Conservation (phyloP, 768 basidiomycete genomes). For the Solioccasus polychromus region DNA sequence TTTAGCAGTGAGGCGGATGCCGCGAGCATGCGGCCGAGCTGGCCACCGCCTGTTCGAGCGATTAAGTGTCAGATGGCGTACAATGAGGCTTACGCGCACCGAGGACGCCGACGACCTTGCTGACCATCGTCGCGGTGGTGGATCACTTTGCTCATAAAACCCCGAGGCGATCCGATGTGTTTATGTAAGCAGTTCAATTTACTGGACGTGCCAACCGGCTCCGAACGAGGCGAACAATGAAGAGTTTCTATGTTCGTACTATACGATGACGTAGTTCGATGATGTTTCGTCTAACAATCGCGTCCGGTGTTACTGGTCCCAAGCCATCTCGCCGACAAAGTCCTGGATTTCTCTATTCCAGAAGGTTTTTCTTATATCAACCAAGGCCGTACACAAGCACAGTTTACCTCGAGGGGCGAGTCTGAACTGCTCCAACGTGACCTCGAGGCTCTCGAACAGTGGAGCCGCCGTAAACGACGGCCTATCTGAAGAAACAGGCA, state of each 20-base stretch:
- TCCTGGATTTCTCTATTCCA: background rate
- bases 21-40: slow-evolving; percentile 96
- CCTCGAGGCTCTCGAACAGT: background rate
- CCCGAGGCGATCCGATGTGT: no score
- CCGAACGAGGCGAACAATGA: slow-evolving; percentile 8
- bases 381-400: background rate
- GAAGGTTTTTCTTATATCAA: background rate
- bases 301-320: background rate
- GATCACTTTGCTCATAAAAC: no score
- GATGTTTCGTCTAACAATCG: background rate
- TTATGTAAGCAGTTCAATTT: no score
- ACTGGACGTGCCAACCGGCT: no score
- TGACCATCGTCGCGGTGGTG: slow-evolving; percentile 18
- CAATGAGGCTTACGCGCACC: slow-evolving; percentile 30
- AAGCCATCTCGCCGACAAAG: background rate
- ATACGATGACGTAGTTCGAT: background rate
- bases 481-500: slow-evolving; percentile 4
- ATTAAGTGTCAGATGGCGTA: no score
- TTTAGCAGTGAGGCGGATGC: slow-evolving; percentile 86
- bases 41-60: slow-evolving; percentile 94
- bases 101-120: slow-evolving; percentile 27
- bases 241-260: background rate
- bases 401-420: background rate
- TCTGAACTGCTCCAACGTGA: background rate
- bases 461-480: no score